Conservation (phyloP, 2,329 filamentous ascomycete genomes). For the Fusarium penzigii region DNA sequence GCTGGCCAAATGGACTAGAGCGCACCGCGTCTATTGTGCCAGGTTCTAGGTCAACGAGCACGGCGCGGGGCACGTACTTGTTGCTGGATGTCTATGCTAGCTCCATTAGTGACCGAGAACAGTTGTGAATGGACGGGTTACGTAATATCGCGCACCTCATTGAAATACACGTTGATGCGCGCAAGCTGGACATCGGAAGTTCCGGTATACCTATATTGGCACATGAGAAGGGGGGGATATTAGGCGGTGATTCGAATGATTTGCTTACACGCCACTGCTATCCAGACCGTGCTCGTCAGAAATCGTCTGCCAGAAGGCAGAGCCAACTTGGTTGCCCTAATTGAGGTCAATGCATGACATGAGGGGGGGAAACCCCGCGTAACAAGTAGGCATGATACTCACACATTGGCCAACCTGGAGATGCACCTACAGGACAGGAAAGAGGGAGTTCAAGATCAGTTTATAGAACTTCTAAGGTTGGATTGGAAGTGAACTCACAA, state of each 20-base stretch:
- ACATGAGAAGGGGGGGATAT: not conserved
- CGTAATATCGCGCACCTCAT: slow-evolving; percentile 52
- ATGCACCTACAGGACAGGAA: slow-evolving; percentile 86
- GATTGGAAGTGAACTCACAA: slow-evolving; percentile 51
- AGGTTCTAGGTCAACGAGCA: slow-evolving; percentile 99
- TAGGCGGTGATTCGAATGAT: not conserved
- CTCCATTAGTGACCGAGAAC: slow-evolving; percentile 2
- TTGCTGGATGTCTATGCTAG: slow-evolving; percentile 22
- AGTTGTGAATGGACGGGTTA: slow-evolving; percentile 5
- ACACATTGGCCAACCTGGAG: slow-evolving; percentile 99
- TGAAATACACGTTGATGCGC: slow-evolving; percentile 99
- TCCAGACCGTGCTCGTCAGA: slow-evolving; percentile 93
- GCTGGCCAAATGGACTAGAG: slow-evolving; percentile 90
- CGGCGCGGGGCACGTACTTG: slow-evolving; percentile 98
- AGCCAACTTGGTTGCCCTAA: slow-evolving; percentile 99
- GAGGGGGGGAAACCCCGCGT: slow-evolving; percentile 4
- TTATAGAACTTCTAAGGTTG: slow-evolving; percentile 6
- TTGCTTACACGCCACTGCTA: slow-evolving; percentile 78
- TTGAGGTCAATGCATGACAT: slow-evolving; percentile 37
- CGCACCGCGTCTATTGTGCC: slow-evolving; percentile 99
- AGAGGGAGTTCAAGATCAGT: slow-evolving; percentile 56
- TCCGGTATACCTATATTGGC: slow-evolving; percentile 65
- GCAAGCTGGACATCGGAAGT: slow-evolving; percentile 97
- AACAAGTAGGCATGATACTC: slow-evolving; percentile 38
- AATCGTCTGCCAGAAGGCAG: slow-evolving; percentile 95